These are phyloP conservation scores for Leccinum incarnatum DNA, from an alignment of 768 basidiomycete species.

Conservation along the genomic window DNA sequence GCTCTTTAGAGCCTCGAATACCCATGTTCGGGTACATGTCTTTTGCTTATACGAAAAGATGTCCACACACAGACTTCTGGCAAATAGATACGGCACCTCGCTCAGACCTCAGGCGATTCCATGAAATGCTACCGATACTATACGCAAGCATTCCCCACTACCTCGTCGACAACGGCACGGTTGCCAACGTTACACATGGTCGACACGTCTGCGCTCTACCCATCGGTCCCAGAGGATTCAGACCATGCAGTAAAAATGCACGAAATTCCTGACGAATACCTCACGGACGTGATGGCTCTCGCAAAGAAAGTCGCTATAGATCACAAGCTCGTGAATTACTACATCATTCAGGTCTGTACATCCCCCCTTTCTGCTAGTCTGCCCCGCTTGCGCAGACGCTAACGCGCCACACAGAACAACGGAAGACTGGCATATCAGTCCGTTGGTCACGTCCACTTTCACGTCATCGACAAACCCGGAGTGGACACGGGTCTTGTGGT, in stretches of 20 bases:
- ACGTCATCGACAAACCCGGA: slow-evolving; percentile 88
- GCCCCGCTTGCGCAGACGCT: neutral
- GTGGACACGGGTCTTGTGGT: slow-evolving; percentile 68
- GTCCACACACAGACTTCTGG: too few relatives aligned
- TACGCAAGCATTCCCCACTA: too few relatives aligned
- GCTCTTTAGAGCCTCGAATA: too few relatives aligned
- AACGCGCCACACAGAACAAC: slow-evolving; percentile 52
- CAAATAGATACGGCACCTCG: too few relatives aligned
- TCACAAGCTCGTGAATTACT: slow-evolving; percentile 72
- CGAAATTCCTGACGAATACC: slow-evolving; percentile 81
- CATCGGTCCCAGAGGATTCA: slow-evolving; percentile 27
- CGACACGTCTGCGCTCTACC: too few relatives aligned
- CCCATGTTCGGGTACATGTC: too few relatives aligned
- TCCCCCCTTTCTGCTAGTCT: neutral
- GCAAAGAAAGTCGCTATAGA: slow-evolving; percentile 83
- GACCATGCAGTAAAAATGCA: slow-evolving; percentile 86
- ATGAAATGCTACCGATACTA: too few relatives aligned
- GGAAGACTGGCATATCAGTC: slow-evolving; percentile 61
- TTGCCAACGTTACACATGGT: too few relatives aligned
- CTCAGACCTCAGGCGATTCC: too few relatives aligned
- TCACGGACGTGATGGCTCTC: slow-evolving; percentile 71
- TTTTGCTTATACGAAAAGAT: too few relatives aligned
- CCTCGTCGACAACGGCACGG: too few relatives aligned
- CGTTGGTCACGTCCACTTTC: slow-evolving; percentile 88
- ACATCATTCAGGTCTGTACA: slow-evolving; percentile 62